Evolutionary conservation across 345 rosid species (phyloP), one percentile per base, ranked within the genome.

Genomic region (Brassica rapa): DNA sequence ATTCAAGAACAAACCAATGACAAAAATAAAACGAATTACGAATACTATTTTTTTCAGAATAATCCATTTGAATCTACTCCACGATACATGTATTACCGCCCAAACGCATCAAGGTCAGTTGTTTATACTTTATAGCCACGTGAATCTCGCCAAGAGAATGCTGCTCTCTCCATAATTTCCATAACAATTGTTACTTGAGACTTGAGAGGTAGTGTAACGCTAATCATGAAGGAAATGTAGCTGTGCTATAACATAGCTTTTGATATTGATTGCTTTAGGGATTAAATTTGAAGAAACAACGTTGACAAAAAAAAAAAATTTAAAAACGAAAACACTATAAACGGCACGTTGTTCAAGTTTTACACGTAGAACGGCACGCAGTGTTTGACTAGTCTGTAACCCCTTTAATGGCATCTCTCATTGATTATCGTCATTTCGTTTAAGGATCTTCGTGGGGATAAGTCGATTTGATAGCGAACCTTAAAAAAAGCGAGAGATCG

Each of bases 401-500:
- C 9, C 51, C 10, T 76, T 53, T 70, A 80, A 19, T 75, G 68
- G 66, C 62, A 10, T 16, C 3, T 16, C 3, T 41, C 65, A 14
- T 68, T 76, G 77, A 66, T 76, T 65, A 59, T 80, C 41, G 41
- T 59, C 68, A 68, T 46, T 78, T 66, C 64, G 53, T 35, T 6
- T 11, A 15, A 74, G 74, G 66, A 64, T 63, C 14, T 72, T 16
- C 3, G 76, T 80, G 66, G 68, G 79, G 29, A 0, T 71, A 1
- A 67, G 23, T 77, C 55, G 75, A 71, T 72, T 49, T 61, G 75
- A 77, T 14, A 66, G 66, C 80, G 71, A 67, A 37, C 30, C 37
- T n/a, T n/a, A n/a, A n/a, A 51, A 68, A 76, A 69, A 57, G 29
- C 15, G 68, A 60, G 80, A 81, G 64, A 76, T 66, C 73, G 15